Conservation (phyloP, 441 rosid genomes). For the Mallotus repandus region DNA sequence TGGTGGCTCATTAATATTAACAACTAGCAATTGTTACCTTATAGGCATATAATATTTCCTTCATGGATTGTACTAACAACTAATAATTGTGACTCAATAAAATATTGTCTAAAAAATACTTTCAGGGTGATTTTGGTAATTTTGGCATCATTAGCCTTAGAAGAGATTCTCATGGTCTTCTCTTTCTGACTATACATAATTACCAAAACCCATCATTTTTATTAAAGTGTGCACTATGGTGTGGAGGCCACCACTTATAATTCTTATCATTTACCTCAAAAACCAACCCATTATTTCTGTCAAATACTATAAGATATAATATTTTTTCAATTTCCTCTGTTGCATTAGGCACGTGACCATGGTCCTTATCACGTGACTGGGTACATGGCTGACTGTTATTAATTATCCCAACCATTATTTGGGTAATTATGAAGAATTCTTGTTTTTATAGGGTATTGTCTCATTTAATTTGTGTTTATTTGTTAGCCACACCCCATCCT, state of each 20-base stretch:
- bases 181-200: conserved; percentile 6
- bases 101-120: background rate
- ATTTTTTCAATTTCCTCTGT: background rate
- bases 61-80: too few species aligned
- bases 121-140: conserved; percentile 9
- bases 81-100: too few species aligned
- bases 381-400: background rate
- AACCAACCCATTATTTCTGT: background rate
- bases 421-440: background rate
- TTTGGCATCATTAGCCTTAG: background rate
- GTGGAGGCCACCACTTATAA: conserved; percentile 14
- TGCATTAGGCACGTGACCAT: background rate
- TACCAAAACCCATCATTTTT: conserved; percentile 16
- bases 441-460: too few species aligned
- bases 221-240: conserved; percentile 14
- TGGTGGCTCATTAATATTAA: too few species aligned
- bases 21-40: too few species aligned
- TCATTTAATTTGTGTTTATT: too few species aligned
- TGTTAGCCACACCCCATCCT: too few species aligned
- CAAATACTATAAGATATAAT: too few species aligned
- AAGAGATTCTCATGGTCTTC: conserved; percentile 20
- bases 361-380: background rate
- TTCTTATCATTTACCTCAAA: background rate
- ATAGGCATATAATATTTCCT: too few species aligned
- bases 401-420: background rate